Percentiles rank a stretch among this genome's conserved stretches.
These are phyloP conservation scores for Wickerhamiella vanderwaltii DNA, from an alignment of 805 yeast species.

Conservation along the genomic window DNA sequence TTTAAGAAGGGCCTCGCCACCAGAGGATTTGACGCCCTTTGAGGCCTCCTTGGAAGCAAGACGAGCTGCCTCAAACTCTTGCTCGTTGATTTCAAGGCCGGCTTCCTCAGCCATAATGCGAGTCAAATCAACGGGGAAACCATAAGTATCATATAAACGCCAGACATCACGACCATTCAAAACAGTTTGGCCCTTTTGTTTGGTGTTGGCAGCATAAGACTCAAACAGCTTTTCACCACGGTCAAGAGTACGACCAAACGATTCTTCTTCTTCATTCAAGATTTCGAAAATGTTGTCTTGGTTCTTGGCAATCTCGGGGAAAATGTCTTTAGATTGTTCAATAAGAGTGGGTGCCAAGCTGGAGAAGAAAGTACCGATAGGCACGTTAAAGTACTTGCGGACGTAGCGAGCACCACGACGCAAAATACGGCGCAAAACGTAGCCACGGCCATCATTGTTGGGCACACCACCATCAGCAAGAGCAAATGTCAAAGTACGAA, in stretches of 20 bases:
- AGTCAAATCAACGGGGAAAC: constrained; percentile 97
- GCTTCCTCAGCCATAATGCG: constrained; percentile 98
- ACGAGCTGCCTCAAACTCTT: constrained; percentile 83
- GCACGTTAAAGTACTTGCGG: constrained; percentile 90
- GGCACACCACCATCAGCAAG: constrained; percentile 99
- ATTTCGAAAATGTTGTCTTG: constrained; percentile 73
- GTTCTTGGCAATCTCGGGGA: constrained; percentile 80
- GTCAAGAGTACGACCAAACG: constrained; percentile 89
- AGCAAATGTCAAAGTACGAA: constrained; percentile 91
- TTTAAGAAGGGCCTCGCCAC: constrained; percentile 51
- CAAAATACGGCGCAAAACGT: constrained; percentile 88
- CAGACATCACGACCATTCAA: constrained; percentile 92
- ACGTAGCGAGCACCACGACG: constrained; percentile 97
- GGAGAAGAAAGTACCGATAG: constrained; percentile 88
- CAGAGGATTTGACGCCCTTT: constrained; percentile 64
- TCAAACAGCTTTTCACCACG: constrained; percentile 96
- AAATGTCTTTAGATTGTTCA: constrained; percentile 71
- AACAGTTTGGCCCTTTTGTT: constrained; percentile 58
- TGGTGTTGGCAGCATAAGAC: constrained; percentile 77
- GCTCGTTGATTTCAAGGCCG: constrained; percentile 82
- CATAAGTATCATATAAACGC: constrained; percentile 97
- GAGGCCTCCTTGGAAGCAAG: constrained; percentile 88
- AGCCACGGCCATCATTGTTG: constrained; percentile 98
- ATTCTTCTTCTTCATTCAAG: constrained; percentile 88
- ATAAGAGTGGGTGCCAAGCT: constrained; percentile 85